Evolutionary conservation across 148 eudicot genomes (phyloP), one percentile per base, ranked within the genome.

Genomic region (Cornus controversa): DNA sequence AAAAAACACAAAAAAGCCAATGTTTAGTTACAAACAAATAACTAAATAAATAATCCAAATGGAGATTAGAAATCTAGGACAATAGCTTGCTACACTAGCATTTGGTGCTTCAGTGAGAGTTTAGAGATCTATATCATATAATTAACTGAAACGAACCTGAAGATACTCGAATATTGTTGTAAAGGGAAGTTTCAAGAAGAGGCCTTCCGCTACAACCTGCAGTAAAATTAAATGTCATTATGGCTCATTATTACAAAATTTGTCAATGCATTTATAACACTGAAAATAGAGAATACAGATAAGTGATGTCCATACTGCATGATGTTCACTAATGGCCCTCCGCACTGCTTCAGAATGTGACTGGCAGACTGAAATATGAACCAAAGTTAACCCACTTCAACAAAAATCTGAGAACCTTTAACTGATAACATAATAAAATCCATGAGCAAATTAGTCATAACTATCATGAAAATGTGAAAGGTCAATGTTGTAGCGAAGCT

Each of bases 81-180:
- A 50, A 50, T 16, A 25, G 16, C 10, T 26, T 36, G 4, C 0
- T 3, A 14, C 10, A 10, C 34, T 60, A 24, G 18, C 40, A 11
- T 26, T 66, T 37, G 22, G 57, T 20, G 1, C 57, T 11, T 50
- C 57, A 50, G 18, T 13, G 57, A 50, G 57, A 67, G 25, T 29
- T 34, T 11, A 40, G 66, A 75, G 23, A 70, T 18, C 8, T 23
- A 24, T 26, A 1, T n/a, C 31, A 80, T 65, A 75, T 42, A 18
- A 66, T 50, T 26, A 50, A 23, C 66, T 26, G 34, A 75, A 69
- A 28, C 60, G 71, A 66, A 92, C 99, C 99, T 96, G 99, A 82
- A 96, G 96, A 91, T 96, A 92, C 86, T 96, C 99, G 73, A 93
- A 96, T 76, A 96, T 93, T 67, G 97, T 92, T 24, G 95, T 88